A percentile compares a stretch with the other conserved stretches of the same genome.
phyloP scores from a whole-genome alignment of 345 rosid genomes.

The Aquilaria malaccensis region DNA sequence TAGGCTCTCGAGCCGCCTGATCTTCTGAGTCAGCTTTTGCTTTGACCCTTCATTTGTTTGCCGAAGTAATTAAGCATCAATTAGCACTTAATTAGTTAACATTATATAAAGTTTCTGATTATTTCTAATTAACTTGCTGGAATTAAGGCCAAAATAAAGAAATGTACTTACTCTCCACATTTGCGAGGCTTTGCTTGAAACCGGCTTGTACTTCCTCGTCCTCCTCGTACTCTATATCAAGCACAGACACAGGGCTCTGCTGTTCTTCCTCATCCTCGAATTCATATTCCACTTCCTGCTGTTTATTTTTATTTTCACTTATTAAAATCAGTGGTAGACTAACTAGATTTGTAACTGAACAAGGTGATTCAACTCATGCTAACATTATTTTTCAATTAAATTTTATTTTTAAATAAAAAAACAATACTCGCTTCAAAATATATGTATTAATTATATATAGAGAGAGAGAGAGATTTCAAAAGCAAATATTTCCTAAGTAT shows the following conservation, averaged over 20 bases:
- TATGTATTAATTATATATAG: too few species aligned
- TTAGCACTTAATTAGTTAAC: too few species aligned
- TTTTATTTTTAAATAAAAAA: background rate
- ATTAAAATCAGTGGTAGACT: too few species aligned
- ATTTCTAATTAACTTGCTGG: background rate
- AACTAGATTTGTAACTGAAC: too few species aligned
- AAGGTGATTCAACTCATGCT: too few species aligned
- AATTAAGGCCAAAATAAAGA: background rate
- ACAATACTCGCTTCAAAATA: too few species aligned
- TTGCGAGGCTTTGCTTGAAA: slow-evolving; percentile 31
- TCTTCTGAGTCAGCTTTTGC: slow-evolving; percentile 32
- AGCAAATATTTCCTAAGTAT: too few species aligned
- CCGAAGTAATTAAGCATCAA: too few species aligned
- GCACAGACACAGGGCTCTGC: slow-evolving; percentile 44
- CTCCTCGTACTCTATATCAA: slow-evolving; percentile 36
- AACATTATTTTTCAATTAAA: background rate
- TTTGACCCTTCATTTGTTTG: slow-evolving; percentile 21
- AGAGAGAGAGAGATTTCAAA: too few species aligned
- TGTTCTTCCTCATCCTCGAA: slow-evolving; percentile 31
- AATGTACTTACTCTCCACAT: slow-evolving; percentile 31
- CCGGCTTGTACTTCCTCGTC: slow-evolving; percentile 34
- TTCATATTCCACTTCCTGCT: slow-evolving; percentile 27
- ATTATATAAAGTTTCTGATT: too few species aligned
- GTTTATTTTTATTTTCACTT: background rate
- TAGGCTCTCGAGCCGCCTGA: slow-evolving; percentile 24